phyloP scores from a whole-genome alignment of 306 rosid genomes.

The Dryas octopetala region DNA sequence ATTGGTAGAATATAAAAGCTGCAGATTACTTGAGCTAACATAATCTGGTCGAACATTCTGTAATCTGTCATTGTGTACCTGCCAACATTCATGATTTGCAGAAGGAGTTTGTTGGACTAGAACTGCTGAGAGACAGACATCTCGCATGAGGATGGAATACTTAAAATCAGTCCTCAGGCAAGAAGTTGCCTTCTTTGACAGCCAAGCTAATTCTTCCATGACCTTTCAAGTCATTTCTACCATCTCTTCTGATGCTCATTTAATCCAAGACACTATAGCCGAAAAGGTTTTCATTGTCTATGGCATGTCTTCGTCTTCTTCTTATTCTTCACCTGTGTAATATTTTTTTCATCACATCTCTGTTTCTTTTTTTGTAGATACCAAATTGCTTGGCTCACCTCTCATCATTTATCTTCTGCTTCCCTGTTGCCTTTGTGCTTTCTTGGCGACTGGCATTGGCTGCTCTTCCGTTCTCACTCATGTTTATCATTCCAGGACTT shows the following conservation, averaged over 20 bases:
- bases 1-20: no score
- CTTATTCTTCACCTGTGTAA: background rate
- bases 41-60: background rate
- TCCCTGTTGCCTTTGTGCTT: constrained; percentile 52
- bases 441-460: constrained; percentile 75
- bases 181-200: constrained; percentile 75
- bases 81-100: constrained; percentile 23
- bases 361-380: constrained; percentile 31
- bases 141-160: constrained; percentile 61
- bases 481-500: constrained; percentile 66
- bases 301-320: background rate
- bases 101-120: constrained; percentile 84
- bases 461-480: constrained; percentile 64
- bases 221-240: constrained; percentile 69
- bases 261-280: constrained; percentile 64
- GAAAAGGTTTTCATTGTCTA: constrained; percentile 48
- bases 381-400: constrained; percentile 58
- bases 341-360: background rate
- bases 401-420: constrained; percentile 54
- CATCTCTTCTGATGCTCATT: constrained; percentile 71
- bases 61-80: background rate
- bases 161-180: constrained; percentile 64
- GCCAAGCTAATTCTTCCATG: constrained; percentile 47
- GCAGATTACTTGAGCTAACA: background rate
- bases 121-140: constrained; percentile 79